Evolutionary conservation across 306 rosid species (phyloP).

Genomic region (Prunus padus): DNA sequence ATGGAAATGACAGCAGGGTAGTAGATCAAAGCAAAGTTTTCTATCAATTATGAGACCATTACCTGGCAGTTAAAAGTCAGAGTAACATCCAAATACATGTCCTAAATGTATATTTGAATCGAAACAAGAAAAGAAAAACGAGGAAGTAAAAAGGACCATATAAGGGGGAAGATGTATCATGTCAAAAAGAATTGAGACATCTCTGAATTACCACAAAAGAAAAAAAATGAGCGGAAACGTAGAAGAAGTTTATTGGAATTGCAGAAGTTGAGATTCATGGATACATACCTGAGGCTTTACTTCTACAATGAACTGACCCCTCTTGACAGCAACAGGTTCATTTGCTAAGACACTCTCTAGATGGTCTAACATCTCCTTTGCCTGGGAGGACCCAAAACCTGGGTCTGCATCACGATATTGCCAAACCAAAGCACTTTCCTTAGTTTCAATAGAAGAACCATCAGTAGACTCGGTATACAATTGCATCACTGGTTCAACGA

Average conservation of each 20-base stretch:
- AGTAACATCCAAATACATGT: background rate
- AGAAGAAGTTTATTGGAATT: too few species aligned
- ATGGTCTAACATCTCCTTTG: slow-evolving; percentile 85
- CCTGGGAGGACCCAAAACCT: slow-evolving; percentile 77
- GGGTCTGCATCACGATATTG: slow-evolving; percentile 74
- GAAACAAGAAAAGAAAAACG: background rate
- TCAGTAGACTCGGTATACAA: slow-evolving; percentile 81
- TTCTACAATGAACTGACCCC: slow-evolving; percentile 76
- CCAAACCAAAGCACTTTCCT: slow-evolving; percentile 88
- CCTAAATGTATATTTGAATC: background rate
- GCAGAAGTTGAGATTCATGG: background rate
- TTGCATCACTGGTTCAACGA: slow-evolving; percentile 72
- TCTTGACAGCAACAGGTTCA: slow-evolving; percentile 83
- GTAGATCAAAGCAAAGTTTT: background rate
- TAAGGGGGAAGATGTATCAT: background rate
- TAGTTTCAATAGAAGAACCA: slow-evolving; percentile 69
- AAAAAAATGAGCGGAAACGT: background rate
- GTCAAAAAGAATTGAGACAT: too few species aligned
- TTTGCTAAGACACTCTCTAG: slow-evolving; percentile 82
- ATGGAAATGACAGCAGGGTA: background rate
- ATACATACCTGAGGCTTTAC: slow-evolving; percentile 73
- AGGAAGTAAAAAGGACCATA: background rate
- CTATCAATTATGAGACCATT: background rate
- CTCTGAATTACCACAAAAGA: background rate
- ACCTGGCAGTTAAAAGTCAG: background rate